Conservation (phyloP, 1,139 yeast species). For the Diutina catenulata region DNA sequence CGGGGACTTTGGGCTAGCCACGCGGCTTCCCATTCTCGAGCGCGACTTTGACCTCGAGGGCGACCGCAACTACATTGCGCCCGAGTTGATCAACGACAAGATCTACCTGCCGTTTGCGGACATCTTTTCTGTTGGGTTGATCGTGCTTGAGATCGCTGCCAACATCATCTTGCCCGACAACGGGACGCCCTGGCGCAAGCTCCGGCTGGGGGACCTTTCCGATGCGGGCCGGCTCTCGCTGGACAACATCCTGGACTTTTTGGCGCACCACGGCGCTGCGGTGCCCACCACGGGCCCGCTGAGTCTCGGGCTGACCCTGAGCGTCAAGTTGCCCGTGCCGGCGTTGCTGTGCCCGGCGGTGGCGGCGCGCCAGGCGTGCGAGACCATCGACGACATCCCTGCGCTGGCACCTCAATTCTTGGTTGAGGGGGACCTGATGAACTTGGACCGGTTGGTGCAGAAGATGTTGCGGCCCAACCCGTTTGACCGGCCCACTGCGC, state of each 20-base stretch:
- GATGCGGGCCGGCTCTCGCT: slow-evolving; percentile 84
- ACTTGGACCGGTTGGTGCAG: slow-evolving; percentile 68
- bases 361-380: too few species aligned
- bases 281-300: not conserved
- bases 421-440: slow-evolving; percentile 24
- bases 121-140: slow-evolving; percentile 82
- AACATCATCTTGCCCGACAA: slow-evolving; percentile 91
- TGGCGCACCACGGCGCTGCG: slow-evolving; percentile 19
- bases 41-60: slow-evolving; percentile 83
- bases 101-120: slow-evolving; percentile 89
- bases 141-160: slow-evolving; percentile 92
- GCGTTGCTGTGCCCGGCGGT: too few species aligned
- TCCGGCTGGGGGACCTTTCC: slow-evolving; percentile 88
- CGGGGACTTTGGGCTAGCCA: slow-evolving; percentile 65
- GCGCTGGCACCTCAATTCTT: slow-evolving; percentile 81
- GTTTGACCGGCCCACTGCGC: slow-evolving; percentile 69
- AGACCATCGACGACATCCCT: slow-evolving; percentile 23
- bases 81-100: slow-evolving; percentile 78
- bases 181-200: slow-evolving; percentile 94
- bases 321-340: not conserved
- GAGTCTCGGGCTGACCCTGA: not conserved
- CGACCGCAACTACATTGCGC: slow-evolving; percentile 95
- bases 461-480: slow-evolving; percentile 90
- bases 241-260: slow-evolving; percentile 35
- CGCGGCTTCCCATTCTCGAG: slow-evolving; percentile 41